Conservation (phyloP, 768 basidiomycete species). For the Naganishia randhawae region DNA sequence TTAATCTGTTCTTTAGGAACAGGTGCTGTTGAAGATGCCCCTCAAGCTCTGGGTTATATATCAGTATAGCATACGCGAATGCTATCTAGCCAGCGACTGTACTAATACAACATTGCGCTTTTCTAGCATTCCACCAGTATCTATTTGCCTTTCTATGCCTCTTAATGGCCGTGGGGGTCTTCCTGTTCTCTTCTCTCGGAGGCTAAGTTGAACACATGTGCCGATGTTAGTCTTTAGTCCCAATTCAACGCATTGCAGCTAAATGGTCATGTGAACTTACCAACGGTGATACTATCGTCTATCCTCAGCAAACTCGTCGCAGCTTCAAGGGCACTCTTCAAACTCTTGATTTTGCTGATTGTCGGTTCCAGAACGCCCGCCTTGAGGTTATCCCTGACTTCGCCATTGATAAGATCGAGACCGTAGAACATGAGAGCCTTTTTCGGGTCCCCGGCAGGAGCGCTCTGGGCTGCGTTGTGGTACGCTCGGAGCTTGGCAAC, state of each 20-base stretch:
- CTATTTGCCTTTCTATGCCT: constrained; percentile 7
- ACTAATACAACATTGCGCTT: constrained; percentile 7
- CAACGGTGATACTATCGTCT: constrained; percentile 58
- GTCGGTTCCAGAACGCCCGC: constrained; percentile 95
- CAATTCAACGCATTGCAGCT: too few relatives aligned
- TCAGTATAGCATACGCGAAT: not conserved
- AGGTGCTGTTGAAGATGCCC: not conserved
- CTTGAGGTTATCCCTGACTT: constrained; percentile 87
- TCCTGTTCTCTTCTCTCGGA: constrained; percentile 44
- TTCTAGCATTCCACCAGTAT: not conserved
- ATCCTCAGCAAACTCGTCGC: constrained; percentile 91
- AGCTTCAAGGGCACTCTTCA: constrained; percentile 96
- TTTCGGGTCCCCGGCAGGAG: constrained; percentile 83
- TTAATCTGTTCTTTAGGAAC: not conserved
- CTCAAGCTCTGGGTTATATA: not conserved
- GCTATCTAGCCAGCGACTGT: not conserved
- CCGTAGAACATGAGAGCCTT: constrained; percentile 87
- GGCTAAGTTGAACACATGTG: constrained; percentile 11
- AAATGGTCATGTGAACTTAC: constrained; percentile 25
- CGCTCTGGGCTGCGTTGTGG: constrained; percentile 94
- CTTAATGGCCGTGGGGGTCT: constrained; percentile 50
- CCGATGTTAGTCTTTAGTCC: not conserved
- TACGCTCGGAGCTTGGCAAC: constrained; percentile 95
- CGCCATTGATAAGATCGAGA: constrained; percentile 87
- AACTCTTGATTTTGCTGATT: constrained; percentile 90